Evolutionary conservation across 306 rosid species (phyloP).

Genomic region (Datisca glomerata): DNA sequence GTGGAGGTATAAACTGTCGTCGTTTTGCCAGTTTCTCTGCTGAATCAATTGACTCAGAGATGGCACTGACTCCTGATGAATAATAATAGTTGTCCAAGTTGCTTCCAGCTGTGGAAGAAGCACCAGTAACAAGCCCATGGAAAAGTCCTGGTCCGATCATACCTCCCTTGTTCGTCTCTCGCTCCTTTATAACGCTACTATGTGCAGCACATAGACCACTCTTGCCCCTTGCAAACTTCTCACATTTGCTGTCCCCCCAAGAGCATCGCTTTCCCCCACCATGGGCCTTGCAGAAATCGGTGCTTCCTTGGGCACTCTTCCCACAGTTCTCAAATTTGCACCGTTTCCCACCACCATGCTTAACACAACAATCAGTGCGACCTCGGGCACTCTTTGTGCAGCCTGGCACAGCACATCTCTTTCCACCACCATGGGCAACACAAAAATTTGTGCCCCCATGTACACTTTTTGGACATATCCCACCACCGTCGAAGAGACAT

Average conservation of each 20-base stretch:
- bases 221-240: neutral
- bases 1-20: constrained; percentile 57
- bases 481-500: constrained; percentile 49
- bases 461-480: constrained; percentile 55
- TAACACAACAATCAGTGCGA: constrained; percentile 54
- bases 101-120: neutral
- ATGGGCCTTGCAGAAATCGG: neutral
- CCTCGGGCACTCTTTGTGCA: constrained; percentile 65
- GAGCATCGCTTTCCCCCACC: constrained; percentile 28
- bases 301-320: constrained; percentile 53
- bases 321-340: constrained; percentile 44
- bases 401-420: constrained; percentile 34
- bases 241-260: constrained; percentile 23
- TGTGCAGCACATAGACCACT: neutral
- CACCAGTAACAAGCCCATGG: neutral
- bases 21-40: neutral
- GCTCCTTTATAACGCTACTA: neutral
- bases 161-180: neutral
- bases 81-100: neutral
- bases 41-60: neutral
- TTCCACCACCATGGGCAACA: constrained; percentile 30
- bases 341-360: constrained; percentile 55
- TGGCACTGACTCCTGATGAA: neutral
- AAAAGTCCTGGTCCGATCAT: neutral
- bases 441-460: constrained; percentile 58